These are phyloP conservation scores for Peronospora farinosa DNA, from an alignment of 352 stramenopile species.

Conservation along the genomic window DNA sequence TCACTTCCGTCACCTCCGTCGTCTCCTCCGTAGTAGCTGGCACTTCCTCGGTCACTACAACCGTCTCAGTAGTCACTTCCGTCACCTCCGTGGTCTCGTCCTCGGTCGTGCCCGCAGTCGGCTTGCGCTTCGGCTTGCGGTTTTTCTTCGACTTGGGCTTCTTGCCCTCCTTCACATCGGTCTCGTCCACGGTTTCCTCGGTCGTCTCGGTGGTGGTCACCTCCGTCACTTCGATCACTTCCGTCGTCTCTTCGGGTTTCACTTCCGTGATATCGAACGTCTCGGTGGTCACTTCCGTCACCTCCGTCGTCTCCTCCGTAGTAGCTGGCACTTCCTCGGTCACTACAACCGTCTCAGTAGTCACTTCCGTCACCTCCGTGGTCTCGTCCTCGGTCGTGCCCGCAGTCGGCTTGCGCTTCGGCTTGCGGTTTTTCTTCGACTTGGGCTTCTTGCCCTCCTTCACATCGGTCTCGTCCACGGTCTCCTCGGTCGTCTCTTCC, in stretches of 20 bases:
- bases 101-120: constrained; percentile 3
- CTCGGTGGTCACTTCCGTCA: constrained; percentile 1
- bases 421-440: constrained; percentile 14
- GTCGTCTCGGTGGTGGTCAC: constrained; percentile 15
- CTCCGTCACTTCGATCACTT: constrained; percentile 9
- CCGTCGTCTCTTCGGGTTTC: constrained; percentile 3
- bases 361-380: constrained; percentile 8
- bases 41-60: neutral
- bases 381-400: constrained; percentile 5
- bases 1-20: neutral
- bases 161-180: constrained; percentile 10
- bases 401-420: constrained; percentile 5
- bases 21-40: constrained; percentile 3
- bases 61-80: constrained; percentile 1
- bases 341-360: constrained; percentile 1
- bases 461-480: neutral
- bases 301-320: constrained; percentile 13
- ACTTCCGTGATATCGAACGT: constrained; percentile 1
- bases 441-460: constrained; percentile 11
- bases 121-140: constrained; percentile 9
- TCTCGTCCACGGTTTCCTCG: constrained; percentile 2
- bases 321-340: constrained; percentile 2
- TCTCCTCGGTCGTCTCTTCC: no score
- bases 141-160: constrained; percentile 13
- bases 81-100: constrained; percentile 12